Evolutionary conservation across 2,329 filamentous ascomycete species (phyloP), one percentile per base, ranked within the genome.

Genomic region (Aspergillus puulaauensis): DNA sequence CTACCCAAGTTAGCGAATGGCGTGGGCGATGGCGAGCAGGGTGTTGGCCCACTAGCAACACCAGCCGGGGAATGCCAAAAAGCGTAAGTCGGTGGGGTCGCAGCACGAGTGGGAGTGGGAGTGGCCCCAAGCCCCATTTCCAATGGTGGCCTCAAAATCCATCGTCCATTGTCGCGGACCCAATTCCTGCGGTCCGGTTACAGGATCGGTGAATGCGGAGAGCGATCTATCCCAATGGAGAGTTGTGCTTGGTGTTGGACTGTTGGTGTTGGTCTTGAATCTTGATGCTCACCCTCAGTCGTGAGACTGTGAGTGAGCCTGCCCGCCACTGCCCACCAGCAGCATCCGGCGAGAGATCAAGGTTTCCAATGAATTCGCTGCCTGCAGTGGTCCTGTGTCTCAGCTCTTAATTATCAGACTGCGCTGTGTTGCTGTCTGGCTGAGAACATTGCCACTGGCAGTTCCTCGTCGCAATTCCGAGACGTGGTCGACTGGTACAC

Each of bases 21-120:
- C 46, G 49, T 46, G 37, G 37, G 46, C 56, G 46, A 59, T 45
- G 37, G 40, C 54, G 55, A 43, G 49, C 37, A 52, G 57, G 52
- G 31, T 31, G 27, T 35, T 35, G 53, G 49, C 54, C 60, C 61
- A 63, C 65, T 47, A 2, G 19, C 9, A 24, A 55, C 55, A 39
- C 60, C 64, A 61, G 64, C 61, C 61, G 64, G 61, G 65, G 61
- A 65, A 57, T 60, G 64, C 62, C 61, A 65, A 63, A 65, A 62
- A 54, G 61, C 56, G 61, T 60, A 62, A 61, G 57, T 56, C 50
- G 56, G 63, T 64, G 54, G 61, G 59, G 8, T 31, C 31, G 27
- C 59, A 62, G 61, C 63, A 68, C 63, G 64, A 68, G 64, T 63
- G 61, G 61, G 56, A 50, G 57, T 58, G 59, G 43, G 9, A 31